These are phyloP conservation scores for Naganishia antarctica DNA, from an alignment of 768 basidiomycete genomes.

Conservation along the genomic window DNA sequence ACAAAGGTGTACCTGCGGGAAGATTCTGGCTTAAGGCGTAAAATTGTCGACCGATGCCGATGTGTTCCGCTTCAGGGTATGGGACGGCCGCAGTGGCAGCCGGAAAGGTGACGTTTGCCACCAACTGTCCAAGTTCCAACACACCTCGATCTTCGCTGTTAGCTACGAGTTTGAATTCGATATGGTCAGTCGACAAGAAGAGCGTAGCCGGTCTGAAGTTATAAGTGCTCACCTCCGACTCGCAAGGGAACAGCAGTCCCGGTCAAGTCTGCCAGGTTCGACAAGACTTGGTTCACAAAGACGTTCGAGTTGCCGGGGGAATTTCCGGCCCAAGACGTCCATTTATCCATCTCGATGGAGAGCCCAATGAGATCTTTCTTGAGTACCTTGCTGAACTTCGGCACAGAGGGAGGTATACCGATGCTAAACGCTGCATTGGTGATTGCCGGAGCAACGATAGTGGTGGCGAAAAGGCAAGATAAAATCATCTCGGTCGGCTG, in stretches of 20 bases:
- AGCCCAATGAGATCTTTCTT: slow-evolving; percentile 26
- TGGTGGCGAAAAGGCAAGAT: too few species aligned
- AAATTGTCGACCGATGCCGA: slow-evolving; percentile 30
- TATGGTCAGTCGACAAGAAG: too few species aligned
- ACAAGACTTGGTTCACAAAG: slow-evolving; percentile 26
- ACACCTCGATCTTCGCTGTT: slow-evolving; percentile 26
- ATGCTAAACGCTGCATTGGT: too few species aligned
- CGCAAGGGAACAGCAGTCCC: slow-evolving; percentile 22
- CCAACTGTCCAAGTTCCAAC: slow-evolving; percentile 20
- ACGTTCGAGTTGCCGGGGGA: slow-evolving; percentile 30
- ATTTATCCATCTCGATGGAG: slow-evolving; percentile 35
- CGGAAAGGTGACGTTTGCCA: slow-evolving; percentile 31
- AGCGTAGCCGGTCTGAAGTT: background rate
- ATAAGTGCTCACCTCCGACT: slow-evolving; percentile 34
- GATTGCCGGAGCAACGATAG: too few species aligned
- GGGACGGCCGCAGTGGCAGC: slow-evolving; percentile 15
- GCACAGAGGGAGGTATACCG: too few species aligned
- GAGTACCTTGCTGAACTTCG: too few species aligned
- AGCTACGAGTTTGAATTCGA: too few species aligned
- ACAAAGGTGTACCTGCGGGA: slow-evolving; percentile 29
- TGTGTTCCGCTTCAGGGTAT: slow-evolving; percentile 25
- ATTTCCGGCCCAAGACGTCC: slow-evolving; percentile 30
- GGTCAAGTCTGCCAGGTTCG: slow-evolving; percentile 14
- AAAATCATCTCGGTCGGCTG: too few species aligned
- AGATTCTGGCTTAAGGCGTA: slow-evolving; percentile 28